Evolutionary conservation across 2,329 filamentous ascomycete species (phyloP), one percentile per base, ranked within the genome.

Genomic region (Trichophyton benhamiae): DNA sequence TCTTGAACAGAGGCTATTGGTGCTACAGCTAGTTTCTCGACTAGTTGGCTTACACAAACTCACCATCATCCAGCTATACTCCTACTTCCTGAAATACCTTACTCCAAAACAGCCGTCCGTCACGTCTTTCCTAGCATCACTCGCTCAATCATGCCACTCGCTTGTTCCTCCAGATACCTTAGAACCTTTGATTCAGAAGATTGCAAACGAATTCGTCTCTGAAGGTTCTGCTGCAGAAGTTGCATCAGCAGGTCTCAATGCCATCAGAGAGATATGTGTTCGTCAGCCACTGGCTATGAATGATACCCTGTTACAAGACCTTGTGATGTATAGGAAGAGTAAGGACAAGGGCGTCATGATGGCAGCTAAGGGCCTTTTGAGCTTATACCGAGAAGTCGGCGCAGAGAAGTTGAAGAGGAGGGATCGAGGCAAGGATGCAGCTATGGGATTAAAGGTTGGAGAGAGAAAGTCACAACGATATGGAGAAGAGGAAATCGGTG

Each of bases 311-410:
- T 77, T 99, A 33, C 92, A 99, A 73, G 94, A 99, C 78, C 77
- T 99, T 59, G 91, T 97, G 8, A 88, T 94, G 78, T 97, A 99
- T 76, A 84, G 89, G 63, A 96, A 95, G 79, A 95, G 89, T 71
- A 99, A 99, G 72, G 94, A 99, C 71, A 99, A 97, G 79, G 91
- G 92, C 63, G 89, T 94, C n/a, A 91, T 95, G 83, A 97, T 99
- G 94, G 94, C 94, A 6, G 91, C 92, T 13, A 92, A 94, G 73
- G 92, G 94, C 65, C 79, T 99, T 5, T 79, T 99, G 48, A 90
- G 89, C 25, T 80, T 99, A 4, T 99, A 95, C 78, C 82, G 94
- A 67, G 91, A 97, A 70, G 88, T 96, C 13, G 91, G 87, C 41
- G 89, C 94, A 0, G 89, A 95, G 66, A 83, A 97, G 77, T 78